Base-by-base conservation (phyloP, 257 asterid species). In the Osmanthus fragrans region DNA sequence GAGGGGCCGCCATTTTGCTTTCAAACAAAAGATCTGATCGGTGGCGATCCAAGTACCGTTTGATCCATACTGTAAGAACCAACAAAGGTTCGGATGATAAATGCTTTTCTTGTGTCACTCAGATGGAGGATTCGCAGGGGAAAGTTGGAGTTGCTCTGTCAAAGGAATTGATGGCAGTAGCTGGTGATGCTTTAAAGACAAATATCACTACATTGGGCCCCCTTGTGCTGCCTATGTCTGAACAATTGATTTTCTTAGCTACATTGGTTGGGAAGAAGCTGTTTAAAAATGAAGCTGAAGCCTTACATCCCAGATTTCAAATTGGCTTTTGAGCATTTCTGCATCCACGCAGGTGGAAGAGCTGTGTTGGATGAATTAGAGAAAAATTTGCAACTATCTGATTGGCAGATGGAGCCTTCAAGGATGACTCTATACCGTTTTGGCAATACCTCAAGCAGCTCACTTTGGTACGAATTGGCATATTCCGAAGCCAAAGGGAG, bases 1-100 rank as follows among this genome's bases (percentile, higher is more conserved):
- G 91, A 56, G 86, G 90, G 3, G 88, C 92, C 19, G 92, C 90
- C 36, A 87, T 84, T 73, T 51, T 83, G 73, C 77, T 80, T n/a
- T 76, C 81, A 7, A 76, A 77, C 81, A 77, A 77, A 77, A 74
- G 81, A 77, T 60, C 82, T 40, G 82, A 78, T n/a, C 66, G 73
- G 34, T 70, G 78, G 72, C 71, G 80, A 39, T 77, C 82, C 0
- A 84, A 84, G 33, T 84, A 80, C 73, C 80, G 80, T 9, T 66
- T 84, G 71, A 80, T 78, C 40, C 80, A 80, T 74, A 73, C 84
- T 12, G 86, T 83, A 37, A 51, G 84, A 23, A 83, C 86, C 11
- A 80, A 80, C 68, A 80, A 83, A 70, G 84, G 84, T 45, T 78
- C 86, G 0, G 78, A 82, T 32, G 83, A 79, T 30, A 82, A 76